These are phyloP conservation scores for Penicillium sp. DNA, from an alignment of 2,329 filamentous ascomycete genomes.

Conservation along the genomic window DNA sequence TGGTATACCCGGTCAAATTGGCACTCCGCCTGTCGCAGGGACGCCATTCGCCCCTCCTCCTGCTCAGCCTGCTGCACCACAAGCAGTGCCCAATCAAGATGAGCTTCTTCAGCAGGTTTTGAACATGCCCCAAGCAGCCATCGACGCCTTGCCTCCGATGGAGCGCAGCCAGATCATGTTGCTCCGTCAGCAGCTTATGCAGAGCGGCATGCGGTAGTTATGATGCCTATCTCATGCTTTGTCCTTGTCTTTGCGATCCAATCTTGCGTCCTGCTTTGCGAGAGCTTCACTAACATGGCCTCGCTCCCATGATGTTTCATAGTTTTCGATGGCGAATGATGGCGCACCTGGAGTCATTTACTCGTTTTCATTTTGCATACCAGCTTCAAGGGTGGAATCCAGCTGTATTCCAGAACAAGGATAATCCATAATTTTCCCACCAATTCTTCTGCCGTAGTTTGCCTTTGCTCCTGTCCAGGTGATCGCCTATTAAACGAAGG, in stretches of 20 bases:
- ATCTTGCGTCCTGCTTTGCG: neutral
- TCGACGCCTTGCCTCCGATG: slow-evolving; percentile 69
- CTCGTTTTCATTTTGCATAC: slow-evolving; percentile 11
- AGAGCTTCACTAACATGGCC: neutral
- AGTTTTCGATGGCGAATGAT: slow-evolving; percentile 10
- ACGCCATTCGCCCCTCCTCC: slow-evolving; percentile 44
- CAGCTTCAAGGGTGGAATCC: neutral
- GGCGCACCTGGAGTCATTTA: slow-evolving; percentile 12
- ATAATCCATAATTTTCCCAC: neutral
- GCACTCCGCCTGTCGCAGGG: slow-evolving; percentile 49
- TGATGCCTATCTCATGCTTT: neutral
- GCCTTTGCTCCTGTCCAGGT: too few relatives aligned
- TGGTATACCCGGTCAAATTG: slow-evolving; percentile 43
- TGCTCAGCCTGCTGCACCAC: slow-evolving; percentile 39
- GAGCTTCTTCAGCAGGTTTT: slow-evolving; percentile 76
- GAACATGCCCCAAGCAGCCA: slow-evolving; percentile 70
- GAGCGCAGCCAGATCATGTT: slow-evolving; percentile 75
- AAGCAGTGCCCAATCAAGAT: slow-evolving; percentile 56
- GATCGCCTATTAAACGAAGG: too few relatives aligned
- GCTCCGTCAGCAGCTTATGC: slow-evolving; percentile 61
- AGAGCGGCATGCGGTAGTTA: slow-evolving; percentile 34
- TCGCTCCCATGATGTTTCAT: neutral
- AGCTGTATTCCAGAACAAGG: slow-evolving; percentile 1
- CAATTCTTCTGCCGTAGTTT: neutral
- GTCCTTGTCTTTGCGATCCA: neutral